A percentile compares a stretch with the other conserved stretches of the same genome.
phyloP scores from a whole-genome alignment of 805 yeast species.

The Candida multigemmis region DNA sequence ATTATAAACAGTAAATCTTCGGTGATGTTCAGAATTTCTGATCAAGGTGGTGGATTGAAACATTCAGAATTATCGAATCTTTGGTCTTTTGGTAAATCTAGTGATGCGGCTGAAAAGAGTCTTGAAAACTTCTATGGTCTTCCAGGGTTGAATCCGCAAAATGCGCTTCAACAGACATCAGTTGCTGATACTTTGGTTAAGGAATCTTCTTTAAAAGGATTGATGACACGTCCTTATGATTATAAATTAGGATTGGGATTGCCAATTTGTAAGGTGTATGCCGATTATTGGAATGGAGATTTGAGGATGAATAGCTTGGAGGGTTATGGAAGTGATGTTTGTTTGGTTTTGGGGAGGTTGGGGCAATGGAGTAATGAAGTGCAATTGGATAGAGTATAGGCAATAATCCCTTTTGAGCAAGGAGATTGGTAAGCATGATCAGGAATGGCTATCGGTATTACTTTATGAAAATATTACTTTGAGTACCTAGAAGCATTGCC shows the following conservation, averaged over 20 bases:
- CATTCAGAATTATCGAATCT: conserved; percentile 49
- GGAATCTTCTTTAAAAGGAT: conserved; percentile 48
- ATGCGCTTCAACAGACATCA: conserved; percentile 29
- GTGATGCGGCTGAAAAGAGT: conserved; percentile 49
- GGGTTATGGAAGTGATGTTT: conserved; percentile 89
- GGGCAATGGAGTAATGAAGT: conserved; percentile 57
- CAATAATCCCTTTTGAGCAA: neutral
- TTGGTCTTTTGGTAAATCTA: conserved; percentile 83
- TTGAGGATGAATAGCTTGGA: conserved; percentile 73
- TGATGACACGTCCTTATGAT: conserved; percentile 66
- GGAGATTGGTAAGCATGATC: no score
- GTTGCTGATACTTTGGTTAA: conserved; percentile 20
- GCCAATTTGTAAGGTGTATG: conserved; percentile 87
- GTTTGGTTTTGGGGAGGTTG: conserved; percentile 66
- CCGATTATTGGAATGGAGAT: conserved; percentile 96
- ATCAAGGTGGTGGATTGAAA: conserved; percentile 83
- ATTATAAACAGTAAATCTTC: conserved; percentile 59
- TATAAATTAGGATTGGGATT: conserved; percentile 78
- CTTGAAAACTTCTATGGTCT: conserved; percentile 58
- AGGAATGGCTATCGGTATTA: no score
- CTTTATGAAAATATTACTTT: no score
- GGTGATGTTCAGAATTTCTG: conserved; percentile 72
- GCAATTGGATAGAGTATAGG: conserved; percentile 64
- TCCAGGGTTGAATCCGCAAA: conserved; percentile 44
- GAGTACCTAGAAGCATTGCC: no score